Conservation (phyloP, 2,329 filamentous ascomycete genomes). For the Onygena corvina region DNA sequence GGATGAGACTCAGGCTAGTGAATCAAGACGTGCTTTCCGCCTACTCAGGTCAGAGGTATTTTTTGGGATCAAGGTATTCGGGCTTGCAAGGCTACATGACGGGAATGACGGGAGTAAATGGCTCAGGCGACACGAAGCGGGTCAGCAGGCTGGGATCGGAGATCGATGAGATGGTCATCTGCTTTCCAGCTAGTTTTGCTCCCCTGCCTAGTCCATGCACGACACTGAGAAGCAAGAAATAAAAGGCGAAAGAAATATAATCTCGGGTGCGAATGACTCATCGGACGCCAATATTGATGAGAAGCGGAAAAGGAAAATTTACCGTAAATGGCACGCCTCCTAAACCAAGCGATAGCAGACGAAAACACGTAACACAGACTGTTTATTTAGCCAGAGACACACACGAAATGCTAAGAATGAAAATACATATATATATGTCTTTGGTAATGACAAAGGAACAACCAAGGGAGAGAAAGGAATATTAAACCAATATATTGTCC, state of each 20-base stretch:
- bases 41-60: too few relatives aligned
- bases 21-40: too few relatives aligned
- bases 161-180: neutral
- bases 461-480: neutral
- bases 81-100: too few relatives aligned
- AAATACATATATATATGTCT: neutral
- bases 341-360: neutral
- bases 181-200: neutral
- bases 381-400: neutral
- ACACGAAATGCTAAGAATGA: conserved; percentile 1
- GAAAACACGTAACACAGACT: neutral
- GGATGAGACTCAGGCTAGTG: too few relatives aligned
- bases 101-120: neutral
- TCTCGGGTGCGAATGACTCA: neutral
- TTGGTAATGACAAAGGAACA: neutral
- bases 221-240: neutral
- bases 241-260: conserved; percentile 5
- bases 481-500: conserved; percentile 1
- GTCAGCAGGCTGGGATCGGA: neutral
- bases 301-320: neutral
- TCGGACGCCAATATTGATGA: neutral
- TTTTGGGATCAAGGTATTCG: too few relatives aligned
- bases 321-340: neutral
- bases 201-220: conserved; percentile 4
- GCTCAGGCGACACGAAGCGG: neutral